Base-by-base conservation (phyloP, 805 yeast species). In the Helenozyma rhizophorensis region DNA sequence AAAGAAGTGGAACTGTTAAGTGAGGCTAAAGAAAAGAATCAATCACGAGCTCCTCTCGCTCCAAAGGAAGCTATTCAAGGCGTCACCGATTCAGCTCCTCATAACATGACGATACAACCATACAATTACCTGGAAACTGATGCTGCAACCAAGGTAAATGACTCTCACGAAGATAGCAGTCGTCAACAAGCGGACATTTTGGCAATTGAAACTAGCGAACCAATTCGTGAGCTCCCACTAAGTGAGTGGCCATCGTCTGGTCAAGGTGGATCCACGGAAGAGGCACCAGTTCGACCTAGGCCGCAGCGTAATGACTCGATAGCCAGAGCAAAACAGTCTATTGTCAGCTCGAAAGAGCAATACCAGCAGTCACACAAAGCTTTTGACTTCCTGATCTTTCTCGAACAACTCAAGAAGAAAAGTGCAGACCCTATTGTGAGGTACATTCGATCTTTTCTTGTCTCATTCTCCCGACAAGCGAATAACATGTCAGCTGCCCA, bases 401-500 rank as follows among this genome's bases (percentile, higher is more conserved):
- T 88, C 24, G 67, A 69, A 9, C 84, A 82, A 44, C 69, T 93
- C 44, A 79, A 82, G 38, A 71, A 74, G 32, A 81, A 79, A 42
- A 69, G 72, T 34, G 96, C 97, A 4, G 95, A 86, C 37, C 97
- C 97, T 0, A 73, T 88, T 23, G 88, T 89, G 5, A 74, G 86
- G 36, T 93, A 90, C 51, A 74, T 89, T 25, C 78, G 82, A 47
- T 86, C 96, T 2, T 94, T 93, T 48, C 60, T 94, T 27, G 73
- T 70, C 27, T 90, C 87, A 36, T 93, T 90, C 45, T 66, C 74
- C 30, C 74, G 79, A 40, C 76, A 74, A 31, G 65, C 72, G 2
- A 53, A 52, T 21, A 48, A 58, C 2, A 86, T 95, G 82, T 71
- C 83, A 0, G 73, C 80, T 1, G 68, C 72, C 5, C 97, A 93